Conservation (phyloP, 1,284 basidiomycete genomes). For the Puccinia horiana region DNA sequence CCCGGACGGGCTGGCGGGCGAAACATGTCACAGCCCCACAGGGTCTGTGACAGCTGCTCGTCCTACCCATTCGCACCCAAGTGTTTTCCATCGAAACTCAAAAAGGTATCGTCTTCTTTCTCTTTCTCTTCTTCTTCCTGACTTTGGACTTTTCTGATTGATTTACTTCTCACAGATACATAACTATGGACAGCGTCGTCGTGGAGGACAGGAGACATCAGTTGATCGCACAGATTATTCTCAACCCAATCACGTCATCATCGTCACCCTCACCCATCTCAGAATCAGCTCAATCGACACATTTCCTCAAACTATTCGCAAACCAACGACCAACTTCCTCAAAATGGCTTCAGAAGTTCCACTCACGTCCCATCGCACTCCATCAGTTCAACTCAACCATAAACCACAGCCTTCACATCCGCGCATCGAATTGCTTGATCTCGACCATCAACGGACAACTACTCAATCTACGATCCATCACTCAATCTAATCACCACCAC, state of each 20-base stretch:
- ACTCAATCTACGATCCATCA: background rate
- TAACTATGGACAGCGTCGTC: background rate
- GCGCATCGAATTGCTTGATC: background rate
- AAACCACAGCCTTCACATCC: background rate
- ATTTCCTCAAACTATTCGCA: background rate
- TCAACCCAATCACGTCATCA: background rate
- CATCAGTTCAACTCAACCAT: conserved; percentile 25
- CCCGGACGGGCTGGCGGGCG: too few relatives aligned
- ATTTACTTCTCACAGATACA: background rate
- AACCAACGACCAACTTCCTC: background rate
- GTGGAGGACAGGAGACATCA: background rate
- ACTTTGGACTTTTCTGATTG: background rate
- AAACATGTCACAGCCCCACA: too few relatives aligned
- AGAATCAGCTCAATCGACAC: background rate
- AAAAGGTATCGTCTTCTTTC: background rate
- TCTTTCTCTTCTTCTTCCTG: background rate
- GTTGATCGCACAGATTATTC: conserved; percentile 1
- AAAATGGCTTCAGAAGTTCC: background rate
- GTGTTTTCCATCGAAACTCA: too few relatives aligned
- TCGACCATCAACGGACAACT: conserved; percentile 22
- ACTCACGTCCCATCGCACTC: background rate
- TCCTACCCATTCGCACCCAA: too few relatives aligned
- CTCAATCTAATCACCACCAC: background rate
- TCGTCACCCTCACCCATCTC: conserved; percentile 6
- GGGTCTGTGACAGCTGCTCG: too few relatives aligned